Conservation (phyloP, 2,329 filamentous ascomycete genomes). For the Verticillium longisporum region DNA sequence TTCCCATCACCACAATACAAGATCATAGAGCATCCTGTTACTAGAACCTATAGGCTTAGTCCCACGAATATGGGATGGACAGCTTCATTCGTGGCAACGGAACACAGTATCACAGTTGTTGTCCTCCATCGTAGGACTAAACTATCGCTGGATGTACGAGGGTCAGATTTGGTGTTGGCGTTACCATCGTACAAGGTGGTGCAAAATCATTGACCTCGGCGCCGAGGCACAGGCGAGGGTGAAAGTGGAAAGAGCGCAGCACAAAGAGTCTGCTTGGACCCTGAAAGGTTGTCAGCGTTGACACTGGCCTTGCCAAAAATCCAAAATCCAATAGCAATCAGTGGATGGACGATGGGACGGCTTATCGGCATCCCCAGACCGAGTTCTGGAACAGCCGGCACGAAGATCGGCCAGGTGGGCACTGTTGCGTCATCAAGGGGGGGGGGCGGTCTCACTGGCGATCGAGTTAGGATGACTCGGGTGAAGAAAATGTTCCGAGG, state of each 20-base stretch:
- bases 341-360: neutral
- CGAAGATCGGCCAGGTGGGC: neutral
- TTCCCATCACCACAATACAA: no score
- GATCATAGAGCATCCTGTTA: no score
- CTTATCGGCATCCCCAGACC: neutral
- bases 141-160: neutral
- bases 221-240: neutral
- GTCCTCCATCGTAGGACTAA: neutral
- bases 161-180: neutral
- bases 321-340: neutral
- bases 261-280: no score
- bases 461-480: neutral
- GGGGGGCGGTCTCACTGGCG: neutral
- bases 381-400: neutral
- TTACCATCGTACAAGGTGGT: neutral
- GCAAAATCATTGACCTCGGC: neutral
- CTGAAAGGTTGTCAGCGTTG: neutral
- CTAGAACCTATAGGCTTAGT: no score
- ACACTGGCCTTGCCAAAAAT: no score
- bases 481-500: neutral
- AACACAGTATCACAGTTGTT: neutral
- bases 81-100: no score
- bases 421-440: neutral
- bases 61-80: no score
- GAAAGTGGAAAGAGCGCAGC: neutral